Evolutionary conservation across 768 basidiomycete genomes (phyloP).

Genomic region (Phaeolepiota aurea): DNA sequence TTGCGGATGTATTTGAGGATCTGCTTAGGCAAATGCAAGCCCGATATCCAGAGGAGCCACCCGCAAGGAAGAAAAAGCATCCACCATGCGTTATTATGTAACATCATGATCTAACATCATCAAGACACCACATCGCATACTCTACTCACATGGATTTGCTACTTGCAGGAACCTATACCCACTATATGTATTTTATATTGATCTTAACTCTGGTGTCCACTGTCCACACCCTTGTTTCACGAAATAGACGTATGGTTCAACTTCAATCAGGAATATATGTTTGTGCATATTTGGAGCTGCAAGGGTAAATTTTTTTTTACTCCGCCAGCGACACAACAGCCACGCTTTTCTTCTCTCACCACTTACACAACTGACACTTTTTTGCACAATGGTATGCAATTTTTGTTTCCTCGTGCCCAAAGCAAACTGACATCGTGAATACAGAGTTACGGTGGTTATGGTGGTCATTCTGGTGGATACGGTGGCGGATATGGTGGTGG

Average conservation of each 20-base stretch:
- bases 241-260: too few relatives aligned
- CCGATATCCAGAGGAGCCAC: conserved; percentile 46
- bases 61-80: conserved; percentile 28
- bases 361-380: not conserved
- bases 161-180: too few relatives aligned
- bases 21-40: conserved; percentile 67
- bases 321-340: not conserved
- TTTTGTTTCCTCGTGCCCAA: not conserved
- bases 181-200: too few relatives aligned
- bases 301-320: not conserved
- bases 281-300: not conserved
- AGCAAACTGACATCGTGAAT: not conserved
- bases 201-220: too few relatives aligned
- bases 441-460: conserved; percentile 37
- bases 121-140: too few relatives aligned
- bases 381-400: not conserved
- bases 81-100: conserved; percentile 36
- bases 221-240: too few relatives aligned
- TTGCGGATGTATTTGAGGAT: conserved; percentile 71
- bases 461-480: conserved; percentile 23
- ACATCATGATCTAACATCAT: not conserved
- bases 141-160: too few relatives aligned
- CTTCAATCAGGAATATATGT: too few relatives aligned
- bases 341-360: not conserved
- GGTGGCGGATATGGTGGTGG: conserved; percentile 37